phyloP scores from a whole-genome alignment of 2,329 filamentous ascomycete species.

The Paecilomyces niveus region DNA sequence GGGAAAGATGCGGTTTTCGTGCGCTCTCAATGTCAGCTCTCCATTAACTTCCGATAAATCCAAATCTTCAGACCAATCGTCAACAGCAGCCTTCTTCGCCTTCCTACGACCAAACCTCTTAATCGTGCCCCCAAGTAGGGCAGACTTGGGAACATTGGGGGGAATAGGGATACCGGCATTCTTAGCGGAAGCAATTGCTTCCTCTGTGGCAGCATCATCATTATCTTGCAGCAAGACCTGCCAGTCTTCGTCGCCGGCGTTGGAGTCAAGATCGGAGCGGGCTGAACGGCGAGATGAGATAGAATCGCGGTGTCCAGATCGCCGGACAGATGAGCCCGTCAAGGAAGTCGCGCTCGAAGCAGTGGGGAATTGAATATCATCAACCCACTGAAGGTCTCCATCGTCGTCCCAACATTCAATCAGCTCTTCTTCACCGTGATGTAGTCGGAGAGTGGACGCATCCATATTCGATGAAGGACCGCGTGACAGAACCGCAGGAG shows the following conservation, averaged over 20 bases:
- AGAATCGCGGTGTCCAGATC: constrained; percentile 57
- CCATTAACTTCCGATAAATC: constrained; percentile 56
- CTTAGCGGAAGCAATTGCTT: constrained; percentile 81
- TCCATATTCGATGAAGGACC: constrained; percentile 27
- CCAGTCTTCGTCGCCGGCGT: constrained; percentile 75
- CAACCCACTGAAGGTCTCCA: constrained; percentile 40
- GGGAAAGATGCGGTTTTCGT: constrained; percentile 56
- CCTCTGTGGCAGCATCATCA: constrained; percentile 73
- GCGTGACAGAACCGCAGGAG: not conserved
- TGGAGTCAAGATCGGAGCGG: constrained; percentile 72
- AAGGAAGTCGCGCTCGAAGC: constrained; percentile 40
- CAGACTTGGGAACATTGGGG: constrained; percentile 76
- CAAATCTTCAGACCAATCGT: constrained; percentile 76
- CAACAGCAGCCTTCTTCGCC: constrained; percentile 64
- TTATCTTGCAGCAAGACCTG: constrained; percentile 78
- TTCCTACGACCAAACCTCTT: constrained; percentile 76
- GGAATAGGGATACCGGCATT: constrained; percentile 89
- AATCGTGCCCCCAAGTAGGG: constrained; percentile 85
- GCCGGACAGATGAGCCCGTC: constrained; percentile 35
- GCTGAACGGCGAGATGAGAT: constrained; percentile 76
- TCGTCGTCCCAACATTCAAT: constrained; percentile 47
- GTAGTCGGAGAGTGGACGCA: constrained; percentile 24
- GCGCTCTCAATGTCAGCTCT: constrained; percentile 57
- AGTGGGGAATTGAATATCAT: constrained; percentile 39
- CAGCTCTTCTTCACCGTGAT: constrained; percentile 25